Conservation (phyloP, 805 yeast species). For the Starmera amethionina region DNA sequence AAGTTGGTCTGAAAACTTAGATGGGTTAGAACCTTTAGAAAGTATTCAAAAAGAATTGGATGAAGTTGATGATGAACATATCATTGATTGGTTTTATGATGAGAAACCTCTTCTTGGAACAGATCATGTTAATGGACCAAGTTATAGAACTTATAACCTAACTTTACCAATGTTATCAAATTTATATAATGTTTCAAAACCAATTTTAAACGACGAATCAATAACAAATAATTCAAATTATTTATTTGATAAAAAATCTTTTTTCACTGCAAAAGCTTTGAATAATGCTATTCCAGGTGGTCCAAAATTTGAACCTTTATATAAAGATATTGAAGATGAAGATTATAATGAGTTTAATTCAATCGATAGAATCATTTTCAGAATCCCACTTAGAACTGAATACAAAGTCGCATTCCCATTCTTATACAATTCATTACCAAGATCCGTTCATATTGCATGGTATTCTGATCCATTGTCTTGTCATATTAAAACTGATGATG, state of each 20-base stretch:
- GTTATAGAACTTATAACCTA: conserved; percentile 67
- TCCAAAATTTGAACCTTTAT: conserved; percentile 86
- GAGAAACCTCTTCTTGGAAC: conserved; percentile 61
- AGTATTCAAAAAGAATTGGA: conserved; percentile 61
- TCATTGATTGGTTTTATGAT: conserved; percentile 76
- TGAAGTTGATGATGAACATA: conserved; percentile 47
- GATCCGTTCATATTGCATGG: conserved; percentile 50
- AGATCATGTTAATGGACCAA: conserved; percentile 58
- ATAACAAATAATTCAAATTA: conserved; percentile 44
- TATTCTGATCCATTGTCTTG: conserved; percentile 58
- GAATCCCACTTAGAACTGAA: conserved; percentile 72
- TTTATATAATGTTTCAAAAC: conserved; percentile 59
- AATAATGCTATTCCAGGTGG: conserved; percentile 90
- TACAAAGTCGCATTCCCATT: conserved; percentile 82
- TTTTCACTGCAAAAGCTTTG: conserved; percentile 85
- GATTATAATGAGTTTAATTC: conserved; percentile 89
- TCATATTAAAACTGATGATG: conserved; percentile 30
- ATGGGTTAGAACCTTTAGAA: conserved; percentile 64
- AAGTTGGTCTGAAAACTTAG: conserved; percentile 71
- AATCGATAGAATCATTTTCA: conserved; percentile 74
- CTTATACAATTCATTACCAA: conserved; percentile 69
- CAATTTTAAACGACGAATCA: conserved; percentile 44
- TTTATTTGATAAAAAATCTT: conserved; percentile 69
- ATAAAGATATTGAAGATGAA: conserved; percentile 53
- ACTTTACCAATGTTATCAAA: conserved; percentile 52